Evolutionary conservation across 371 early-diverging fungal genomes (phyloP).

Genomic region (Rhizopus microsporus): DNA sequence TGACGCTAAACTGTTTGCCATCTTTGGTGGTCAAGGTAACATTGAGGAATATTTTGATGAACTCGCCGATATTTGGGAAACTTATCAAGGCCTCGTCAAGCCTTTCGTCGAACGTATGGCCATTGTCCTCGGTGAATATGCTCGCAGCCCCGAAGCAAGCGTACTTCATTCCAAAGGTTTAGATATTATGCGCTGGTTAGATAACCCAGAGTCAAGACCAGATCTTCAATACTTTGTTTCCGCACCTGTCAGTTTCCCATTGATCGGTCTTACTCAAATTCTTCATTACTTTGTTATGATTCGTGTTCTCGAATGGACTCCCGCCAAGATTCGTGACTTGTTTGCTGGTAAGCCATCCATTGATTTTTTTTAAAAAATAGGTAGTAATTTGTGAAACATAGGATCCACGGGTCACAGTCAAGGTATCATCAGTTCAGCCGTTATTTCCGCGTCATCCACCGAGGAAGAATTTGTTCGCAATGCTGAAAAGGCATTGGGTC

Average conservation of each 20-base stretch:
- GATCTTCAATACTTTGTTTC: conserved; percentile 81
- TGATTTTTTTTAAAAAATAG: neutral
- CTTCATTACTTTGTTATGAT: conserved; percentile 82
- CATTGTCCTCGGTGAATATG: conserved; percentile 67
- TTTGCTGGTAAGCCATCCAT: conserved; percentile 45
- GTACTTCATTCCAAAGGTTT: conserved; percentile 82
- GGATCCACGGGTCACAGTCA: conserved; percentile 95
- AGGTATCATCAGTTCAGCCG: conserved; percentile 91
- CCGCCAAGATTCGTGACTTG: conserved; percentile 43
- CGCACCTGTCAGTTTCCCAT: conserved; percentile 85
- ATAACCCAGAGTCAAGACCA: conserved; percentile 83
- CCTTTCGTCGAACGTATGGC: conserved; percentile 82
- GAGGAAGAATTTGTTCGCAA: conserved; percentile 80
- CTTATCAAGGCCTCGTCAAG: conserved; percentile 81
- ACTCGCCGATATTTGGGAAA: conserved; percentile 75
- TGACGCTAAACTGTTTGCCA: conserved; percentile 75
- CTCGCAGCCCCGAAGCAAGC: conserved; percentile 70
- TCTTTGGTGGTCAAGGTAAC: conserved; percentile 98
- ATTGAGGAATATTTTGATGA: conserved; percentile 95
- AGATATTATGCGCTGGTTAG: conserved; percentile 87
- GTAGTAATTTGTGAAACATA: conserved; percentile 22
- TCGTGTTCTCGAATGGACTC: conserved; percentile 54
- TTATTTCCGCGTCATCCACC: conserved; percentile 81
- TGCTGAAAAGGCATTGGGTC: conserved; percentile 83
- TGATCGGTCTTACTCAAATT: conserved; percentile 90